These are phyloP conservation scores for Entophlyctis luteolus DNA, from an alignment of 192 early-diverging fungal species.

Conservation along the genomic window DNA sequence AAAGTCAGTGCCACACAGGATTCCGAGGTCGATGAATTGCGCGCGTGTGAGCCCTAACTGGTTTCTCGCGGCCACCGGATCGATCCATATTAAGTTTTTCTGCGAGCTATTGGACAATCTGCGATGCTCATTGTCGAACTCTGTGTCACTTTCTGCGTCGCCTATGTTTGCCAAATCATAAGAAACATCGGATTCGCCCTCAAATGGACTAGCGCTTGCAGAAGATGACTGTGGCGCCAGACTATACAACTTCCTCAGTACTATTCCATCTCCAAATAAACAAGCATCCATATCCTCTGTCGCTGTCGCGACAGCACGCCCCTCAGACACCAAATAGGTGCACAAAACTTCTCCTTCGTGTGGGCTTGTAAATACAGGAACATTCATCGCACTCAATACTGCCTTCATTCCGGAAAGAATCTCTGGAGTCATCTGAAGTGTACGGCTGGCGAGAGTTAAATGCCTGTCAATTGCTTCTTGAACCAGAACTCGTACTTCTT, in stretches of 20 bases:
- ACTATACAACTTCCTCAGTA: neutral
- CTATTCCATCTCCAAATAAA: neutral
- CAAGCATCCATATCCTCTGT: slow-evolving; percentile 2
- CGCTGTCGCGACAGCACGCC: neutral
- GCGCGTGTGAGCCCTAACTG: no score
- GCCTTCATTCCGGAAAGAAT: neutral
- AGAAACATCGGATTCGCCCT: no score
- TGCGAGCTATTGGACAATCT: no score
- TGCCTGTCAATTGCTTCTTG: neutral
- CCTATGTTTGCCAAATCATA: no score
- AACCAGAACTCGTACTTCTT: neutral
- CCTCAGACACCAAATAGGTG: neutral
- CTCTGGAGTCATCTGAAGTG: neutral
- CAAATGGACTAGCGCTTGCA: no score
- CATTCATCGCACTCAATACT: neutral
- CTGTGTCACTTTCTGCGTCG: no score
- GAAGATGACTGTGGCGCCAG: neutral
- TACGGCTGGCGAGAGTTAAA: neutral
- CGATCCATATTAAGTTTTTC: no score
- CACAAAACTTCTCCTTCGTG: slow-evolving; percentile 1
- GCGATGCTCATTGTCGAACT: no score
- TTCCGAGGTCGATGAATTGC: no score
- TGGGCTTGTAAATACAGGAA: neutral
- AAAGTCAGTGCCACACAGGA: no score
- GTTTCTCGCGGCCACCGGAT: no score